Evolutionary conservation across 371 early-diverging fungal species (phyloP), one percentile per base, ranked within the genome.

Genomic region (Mortierella sp.): DNA sequence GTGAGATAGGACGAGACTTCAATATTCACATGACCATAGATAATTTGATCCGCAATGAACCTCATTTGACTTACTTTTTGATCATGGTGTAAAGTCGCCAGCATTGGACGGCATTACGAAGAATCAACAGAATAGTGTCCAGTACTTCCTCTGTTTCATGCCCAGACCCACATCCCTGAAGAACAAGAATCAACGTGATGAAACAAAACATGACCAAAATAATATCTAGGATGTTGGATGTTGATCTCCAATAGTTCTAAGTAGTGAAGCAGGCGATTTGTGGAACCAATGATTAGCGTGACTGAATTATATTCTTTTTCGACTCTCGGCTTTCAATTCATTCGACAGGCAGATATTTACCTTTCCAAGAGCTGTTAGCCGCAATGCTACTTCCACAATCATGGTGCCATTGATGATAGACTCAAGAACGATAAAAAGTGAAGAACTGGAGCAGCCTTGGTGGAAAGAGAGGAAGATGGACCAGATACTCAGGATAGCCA

Each of bases 201-300:
- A 89, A 86, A 75, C 95, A 95, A 11, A 95, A 73, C 2, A 78
- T 68, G 9, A 94, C 93, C 20, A 95, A 77, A 14, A 88, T 59
- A 20, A 91, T 84, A 76, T 95, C 95, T n/a, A 92, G 77, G 26
- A 92, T 83, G 76, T 95, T 95, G 91, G 93, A 93, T 39, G 88
- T 70, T 10, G 93, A 93, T 43, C 85, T 85, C 94, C 94, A 95
- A 72, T 91, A 95, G 49, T 83, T 85, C 92, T 93, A 77, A n/a
- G 35, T 24, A 9, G 49, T 45, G 28, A 12, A 32, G 43, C 28
- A 5, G 14, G 5, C 14, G 9, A 40, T 40, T 40, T 40, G 2
- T 2, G 43, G 43, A 40, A 40, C 43, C 9, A 18, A 20, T 5
- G 5, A 18, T 54, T 28, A 54, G 18, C 22, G 54, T 54, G 54